A percentile compares a stretch with the other conserved stretches of the same genome.
Conservation (phyloP, 2,329 filamentous ascomycete genomes). For the Botrytis deweyae region DNA sequence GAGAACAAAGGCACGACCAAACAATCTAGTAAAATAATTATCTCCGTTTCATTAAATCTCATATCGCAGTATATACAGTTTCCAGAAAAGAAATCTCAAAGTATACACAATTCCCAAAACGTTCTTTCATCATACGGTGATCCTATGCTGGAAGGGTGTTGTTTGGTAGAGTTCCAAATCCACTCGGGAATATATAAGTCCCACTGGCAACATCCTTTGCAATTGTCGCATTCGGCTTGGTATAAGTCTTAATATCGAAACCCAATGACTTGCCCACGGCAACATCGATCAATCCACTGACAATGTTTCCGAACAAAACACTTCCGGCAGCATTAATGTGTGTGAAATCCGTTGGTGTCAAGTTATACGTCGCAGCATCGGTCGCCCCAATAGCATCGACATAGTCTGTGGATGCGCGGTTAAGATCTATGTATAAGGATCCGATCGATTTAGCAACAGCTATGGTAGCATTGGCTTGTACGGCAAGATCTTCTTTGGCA, state of each 20-base stretch:
- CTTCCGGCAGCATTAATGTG: constrained; percentile 49
- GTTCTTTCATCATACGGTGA: not conserved
- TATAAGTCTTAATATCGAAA: not conserved
- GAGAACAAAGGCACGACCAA: not conserved
- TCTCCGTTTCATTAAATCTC: not conserved
- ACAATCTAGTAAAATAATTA: no score
- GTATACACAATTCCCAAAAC: not conserved
- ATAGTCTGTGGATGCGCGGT: constrained; percentile 46
- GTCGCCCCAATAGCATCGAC: constrained; percentile 47
- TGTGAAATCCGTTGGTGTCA: constrained; percentile 47
- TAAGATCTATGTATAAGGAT: constrained; percentile 46
- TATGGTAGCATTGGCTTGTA: constrained; percentile 44
- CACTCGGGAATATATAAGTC: constrained; percentile 6
- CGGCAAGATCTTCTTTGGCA: constrained; percentile 45
- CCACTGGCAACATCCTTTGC: not conserved
- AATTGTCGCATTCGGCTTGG: constrained; percentile 1
- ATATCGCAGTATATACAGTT: not conserved
- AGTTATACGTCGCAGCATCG: constrained; percentile 46
- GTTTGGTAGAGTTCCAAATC: constrained; percentile 16
- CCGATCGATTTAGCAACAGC: constrained; percentile 41
- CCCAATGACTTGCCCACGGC: not conserved
- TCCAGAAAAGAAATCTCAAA: not conserved
- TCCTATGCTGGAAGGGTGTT: constrained; percentile 10
- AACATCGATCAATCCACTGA: constrained; percentile 42
- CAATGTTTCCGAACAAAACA: constrained; percentile 48